Evolutionary conservation across 2,329 filamentous ascomycete species (phyloP).

Genomic region (Hypoxylon rubiginosum): DNA sequence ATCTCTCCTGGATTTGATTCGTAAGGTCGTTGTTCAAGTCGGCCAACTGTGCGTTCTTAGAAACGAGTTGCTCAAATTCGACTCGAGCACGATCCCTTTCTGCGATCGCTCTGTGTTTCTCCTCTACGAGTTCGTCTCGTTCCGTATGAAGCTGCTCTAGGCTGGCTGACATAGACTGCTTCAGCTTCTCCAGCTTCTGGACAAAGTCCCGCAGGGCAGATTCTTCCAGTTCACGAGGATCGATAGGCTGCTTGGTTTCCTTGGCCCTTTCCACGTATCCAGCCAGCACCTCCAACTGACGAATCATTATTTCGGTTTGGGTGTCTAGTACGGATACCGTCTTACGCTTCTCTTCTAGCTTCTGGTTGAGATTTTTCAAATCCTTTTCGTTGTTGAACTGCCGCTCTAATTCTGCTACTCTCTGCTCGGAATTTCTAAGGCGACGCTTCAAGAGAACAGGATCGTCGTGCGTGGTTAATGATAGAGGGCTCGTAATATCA

Average conservation of each 20-base stretch:
- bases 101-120: constrained; percentile 83
- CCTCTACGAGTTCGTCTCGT: constrained; percentile 85
- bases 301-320: constrained; percentile 94
- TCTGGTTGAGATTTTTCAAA: constrained; percentile 84
- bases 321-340: constrained; percentile 95
- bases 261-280: constrained; percentile 91
- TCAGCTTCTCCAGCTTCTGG: constrained; percentile 75
- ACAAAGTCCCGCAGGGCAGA: constrained; percentile 93
- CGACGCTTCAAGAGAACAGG: constrained; percentile 78
- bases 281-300: constrained; percentile 89
- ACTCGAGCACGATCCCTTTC: constrained; percentile 94
- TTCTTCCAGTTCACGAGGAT: constrained; percentile 86
- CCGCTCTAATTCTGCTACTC: constrained; percentile 87
- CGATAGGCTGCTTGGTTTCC: constrained; percentile 82
- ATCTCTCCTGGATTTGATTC: constrained; percentile 91
- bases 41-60: constrained; percentile 92
- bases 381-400: constrained; percentile 77
- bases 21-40: constrained; percentile 97
- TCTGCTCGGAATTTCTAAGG: constrained; percentile 83
- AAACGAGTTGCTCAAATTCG: constrained; percentile 94
- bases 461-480: constrained; percentile 73
- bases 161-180: constrained; percentile 67
- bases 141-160: constrained; percentile 76
- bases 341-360: constrained; percentile 91
- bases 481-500: constrained; percentile 80